phyloP scores from a whole-genome alignment of 495 filamentous ascomycete species.

The Neurospora tetrasperma region DNA sequence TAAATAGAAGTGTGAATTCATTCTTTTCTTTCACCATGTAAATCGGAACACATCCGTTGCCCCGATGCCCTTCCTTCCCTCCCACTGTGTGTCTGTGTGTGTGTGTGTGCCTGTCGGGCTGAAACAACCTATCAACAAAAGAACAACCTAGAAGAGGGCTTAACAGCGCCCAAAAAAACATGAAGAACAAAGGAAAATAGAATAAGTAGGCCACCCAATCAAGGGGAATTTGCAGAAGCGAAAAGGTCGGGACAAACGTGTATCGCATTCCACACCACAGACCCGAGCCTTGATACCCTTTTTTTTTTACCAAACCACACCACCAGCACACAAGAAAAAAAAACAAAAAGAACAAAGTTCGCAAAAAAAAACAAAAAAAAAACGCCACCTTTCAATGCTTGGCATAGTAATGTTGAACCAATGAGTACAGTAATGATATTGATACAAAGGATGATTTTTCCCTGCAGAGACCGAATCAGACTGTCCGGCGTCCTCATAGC shows the following conservation, averaged over 20 bases:
- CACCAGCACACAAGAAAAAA: not conserved
- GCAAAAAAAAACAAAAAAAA: not conserved
- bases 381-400: constrained; percentile 1
- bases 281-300: constrained; percentile 1
- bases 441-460: not conserved
- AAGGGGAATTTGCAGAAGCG: not conserved
- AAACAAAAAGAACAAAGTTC: constrained; percentile 3
- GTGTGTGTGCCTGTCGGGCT: not conserved
- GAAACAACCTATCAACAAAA: not conserved
- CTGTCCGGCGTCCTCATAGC: constrained; percentile 21
- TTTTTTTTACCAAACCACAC: constrained; percentile 1
- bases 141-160: not conserved
- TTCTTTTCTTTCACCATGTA: constrained; percentile 1
- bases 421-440: constrained; percentile 2
- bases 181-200: not conserved
- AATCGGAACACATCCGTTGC: not conserved
- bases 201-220: not conserved
- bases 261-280: not conserved
- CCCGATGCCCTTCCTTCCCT: not conserved
- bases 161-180: not conserved
- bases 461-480: not conserved
- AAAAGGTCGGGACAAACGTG: not conserved
- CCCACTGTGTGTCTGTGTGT: not conserved
- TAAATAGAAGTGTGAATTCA: not conserved
- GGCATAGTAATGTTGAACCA: not conserved